Base-by-base conservation (phyloP, 2,329 filamentous ascomycete genomes). In the Monilinia aucupariae region DNA sequence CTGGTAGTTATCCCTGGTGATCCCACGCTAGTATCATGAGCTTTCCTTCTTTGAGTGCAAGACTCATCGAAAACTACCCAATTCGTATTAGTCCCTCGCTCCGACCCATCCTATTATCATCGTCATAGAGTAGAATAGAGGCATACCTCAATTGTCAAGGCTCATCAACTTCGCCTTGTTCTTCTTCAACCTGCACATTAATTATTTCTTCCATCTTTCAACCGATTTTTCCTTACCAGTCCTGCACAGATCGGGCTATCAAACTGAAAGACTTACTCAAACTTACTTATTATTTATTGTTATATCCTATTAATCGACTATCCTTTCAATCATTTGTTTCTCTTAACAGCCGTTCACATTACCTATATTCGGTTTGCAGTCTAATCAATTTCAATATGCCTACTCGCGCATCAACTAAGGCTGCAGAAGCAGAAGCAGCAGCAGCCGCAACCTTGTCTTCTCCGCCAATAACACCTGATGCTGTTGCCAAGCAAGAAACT, bases 321-420 rank as follows among this genome's bases (percentile, higher is more conserved):
- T 25, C 3, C 9, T 37, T 34, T 25, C 12, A 8, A 47, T 58
- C 34, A 4, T 25, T 13, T 12, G 1, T 17, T 17, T 27, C 13
- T 47, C 17, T 34, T 7, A 12, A 34, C 22, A 25, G 8, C 10
- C 13, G 25, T 47, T 34, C 13, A 3, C 20, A 32, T 48, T n/a
- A 13, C 2, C 25, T 25, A 12, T 7, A 45, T 45, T 12, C 41
- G 2, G 13, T 10, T 25, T n/a, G 5, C 41, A 37, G 15, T 2
- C 17, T 2, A 17, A 34, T 20, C 30, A 10, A 47, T 12, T 22
- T 20, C 3, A 55, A 27, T 7, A 62, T 62, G 60, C 52, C 60
- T 25, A 62, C 60, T 43, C 60, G 60, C 9, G 60, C 60, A 13
- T 37, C 60, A 20, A 30, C 32, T 4, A 62, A 50, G 34, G 60